Conservation (phyloP, 441 rosid genomes). For the Eutrema salsugineum region DNA sequence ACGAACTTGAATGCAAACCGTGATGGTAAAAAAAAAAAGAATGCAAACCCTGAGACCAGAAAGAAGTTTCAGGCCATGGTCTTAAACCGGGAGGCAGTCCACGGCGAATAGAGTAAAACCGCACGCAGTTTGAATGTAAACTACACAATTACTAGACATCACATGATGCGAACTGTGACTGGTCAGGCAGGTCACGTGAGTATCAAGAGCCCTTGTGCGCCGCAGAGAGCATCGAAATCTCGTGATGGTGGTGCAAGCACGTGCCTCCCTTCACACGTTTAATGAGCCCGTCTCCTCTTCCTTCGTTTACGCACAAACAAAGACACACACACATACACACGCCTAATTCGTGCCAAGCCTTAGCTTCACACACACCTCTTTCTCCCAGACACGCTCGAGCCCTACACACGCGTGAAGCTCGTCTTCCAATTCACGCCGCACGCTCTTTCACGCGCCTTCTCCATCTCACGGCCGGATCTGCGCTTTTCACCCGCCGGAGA, state of each 20-base stretch:
- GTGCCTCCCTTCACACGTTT: constrained; percentile 40
- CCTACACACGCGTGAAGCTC: constrained; percentile 70
- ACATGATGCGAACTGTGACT: constrained; percentile 22
- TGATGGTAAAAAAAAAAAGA: no score
- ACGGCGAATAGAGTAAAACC: neutral
- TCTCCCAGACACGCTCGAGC: constrained; percentile 65
- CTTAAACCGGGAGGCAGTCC: constrained; percentile 10
- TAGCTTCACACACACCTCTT: constrained; percentile 38
- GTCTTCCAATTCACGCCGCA: constrained; percentile 26
- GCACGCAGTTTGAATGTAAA: constrained; percentile 8
- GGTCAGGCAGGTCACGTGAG: constrained; percentile 35
- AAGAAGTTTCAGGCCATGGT: neutral
- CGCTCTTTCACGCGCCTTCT: constrained; percentile 51
- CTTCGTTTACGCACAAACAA: constrained; percentile 11
- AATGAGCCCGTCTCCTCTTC: constrained; percentile 18
- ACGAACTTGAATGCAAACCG: neutral
- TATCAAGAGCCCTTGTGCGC: constrained; percentile 2
- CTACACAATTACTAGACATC: constrained; percentile 15
- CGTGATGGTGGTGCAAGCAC: constrained; percentile 39
- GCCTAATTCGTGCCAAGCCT: constrained; percentile 74
- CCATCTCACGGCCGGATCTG: constrained; percentile 34
- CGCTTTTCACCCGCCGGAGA: constrained; percentile 37
- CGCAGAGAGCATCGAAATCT: constrained; percentile 28
- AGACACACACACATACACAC: constrained; percentile 59
- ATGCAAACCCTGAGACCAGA: neutral